Base-by-base conservation (phyloP, 306 rosid genomes). In the Gynostemma pentaphyllum region DNA sequence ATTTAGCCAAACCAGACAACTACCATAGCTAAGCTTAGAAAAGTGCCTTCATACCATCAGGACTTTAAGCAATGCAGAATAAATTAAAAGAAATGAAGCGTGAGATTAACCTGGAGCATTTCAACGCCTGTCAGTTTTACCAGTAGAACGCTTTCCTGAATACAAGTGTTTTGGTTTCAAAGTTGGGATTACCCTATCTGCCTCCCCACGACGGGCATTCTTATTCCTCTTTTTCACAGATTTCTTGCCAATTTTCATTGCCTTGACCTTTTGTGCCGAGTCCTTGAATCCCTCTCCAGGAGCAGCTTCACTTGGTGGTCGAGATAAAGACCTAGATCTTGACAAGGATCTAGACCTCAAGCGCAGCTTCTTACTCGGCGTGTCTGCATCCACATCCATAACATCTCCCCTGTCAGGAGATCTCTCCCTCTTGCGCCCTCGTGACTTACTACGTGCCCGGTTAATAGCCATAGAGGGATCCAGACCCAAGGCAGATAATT, bases 221-320 rank as follows among this genome's bases (percentile, higher is more conserved):
- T 87, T 87, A 76, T 90, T 87, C 66, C 97, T 76, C 67, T 79
- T 82, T 80, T 75, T 86, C 72, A 67, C 69, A 62, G 95, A 82
- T 39, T 72, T 87, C 84, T 74, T 84, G 0, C 84, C 86, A 54
- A 84, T 66, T 40, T 80, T 74, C 3, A 82, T 45, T 62, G 97
- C 97, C 82, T 84, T 82, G 47, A 64, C 12, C 89, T 86, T 89
- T 67, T 84, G 87, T 62, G 79, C 60, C 49, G 87, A 81, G 73
- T 89, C 92, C 83, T 53, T 89, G 70, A 81, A 70, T 54, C 97
- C 95, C 51, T 89, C 95, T 42, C 97, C 97, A 45, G 97, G 95
- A 9, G 76, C 81, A 61, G 81, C 84, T 80, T 89, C 89, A 66
- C 71, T 41, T 14, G 85, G 89, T 8, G 75, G 85, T 61, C 89